These are phyloP conservation scores for Podila epigama DNA, from an alignment of 192 early-diverging fungal species.

Conservation along the genomic window DNA sequence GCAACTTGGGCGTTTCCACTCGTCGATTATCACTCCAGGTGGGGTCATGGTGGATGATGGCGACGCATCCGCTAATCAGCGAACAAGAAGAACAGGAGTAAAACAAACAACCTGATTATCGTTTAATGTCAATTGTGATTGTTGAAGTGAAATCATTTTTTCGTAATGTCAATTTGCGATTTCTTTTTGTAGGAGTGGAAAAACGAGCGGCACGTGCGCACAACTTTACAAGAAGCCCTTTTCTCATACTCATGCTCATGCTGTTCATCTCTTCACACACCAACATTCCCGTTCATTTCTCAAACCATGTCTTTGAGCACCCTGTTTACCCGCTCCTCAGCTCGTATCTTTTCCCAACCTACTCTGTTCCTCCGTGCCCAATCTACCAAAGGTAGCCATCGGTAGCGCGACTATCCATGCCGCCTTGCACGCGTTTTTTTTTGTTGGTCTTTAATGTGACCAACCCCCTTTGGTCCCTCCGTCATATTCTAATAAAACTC, in stretches of 20 bases:
- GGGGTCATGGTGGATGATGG: not conserved
- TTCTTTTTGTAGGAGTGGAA: no score
- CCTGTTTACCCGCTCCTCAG: not conserved
- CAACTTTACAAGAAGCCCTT: no score
- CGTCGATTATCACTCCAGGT: not conserved
- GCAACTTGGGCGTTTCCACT: not conserved
- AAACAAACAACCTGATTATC: no score
- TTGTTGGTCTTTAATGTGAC: not conserved
- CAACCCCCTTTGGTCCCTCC: not conserved
- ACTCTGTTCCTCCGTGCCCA: conserved; percentile 16
- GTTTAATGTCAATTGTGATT: no score
- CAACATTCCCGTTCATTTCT: not conserved
- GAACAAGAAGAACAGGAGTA: no score
- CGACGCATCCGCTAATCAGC: no score
- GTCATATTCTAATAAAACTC: not conserved
- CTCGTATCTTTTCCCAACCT: conserved; percentile 18
- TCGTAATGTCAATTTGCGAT: no score
- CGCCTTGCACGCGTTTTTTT: not conserved
- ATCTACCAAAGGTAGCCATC: not conserved
- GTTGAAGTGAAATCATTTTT: no score
- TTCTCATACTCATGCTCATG: not conserved
- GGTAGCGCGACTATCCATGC: not conserved
- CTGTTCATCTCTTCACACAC: not conserved
- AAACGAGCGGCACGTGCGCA: no score
- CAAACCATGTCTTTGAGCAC: conserved; percentile 9